phyloP scores from a whole-genome alignment of 257 asterid genomes.

The Mentha longifolia region DNA sequence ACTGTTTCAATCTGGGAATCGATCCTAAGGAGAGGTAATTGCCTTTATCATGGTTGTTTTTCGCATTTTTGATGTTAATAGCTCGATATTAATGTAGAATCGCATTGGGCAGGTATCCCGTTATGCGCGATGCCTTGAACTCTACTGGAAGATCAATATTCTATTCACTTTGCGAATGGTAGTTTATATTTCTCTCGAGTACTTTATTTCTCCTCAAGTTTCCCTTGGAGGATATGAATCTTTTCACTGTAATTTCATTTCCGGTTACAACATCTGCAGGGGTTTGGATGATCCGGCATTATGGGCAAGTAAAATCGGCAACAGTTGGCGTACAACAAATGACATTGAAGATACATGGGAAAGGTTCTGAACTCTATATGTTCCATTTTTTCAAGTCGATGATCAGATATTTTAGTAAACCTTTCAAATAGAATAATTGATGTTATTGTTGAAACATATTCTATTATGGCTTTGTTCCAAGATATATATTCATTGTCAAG shows the following conservation, averaged over 20 bases:
- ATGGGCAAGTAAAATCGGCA: conserved; percentile 89
- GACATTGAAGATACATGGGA: conserved; percentile 94
- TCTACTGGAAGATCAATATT: conserved; percentile 78
- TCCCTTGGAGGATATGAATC: not conserved
- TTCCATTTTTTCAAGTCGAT: not conserved
- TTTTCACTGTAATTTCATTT: conserved; percentile 6
- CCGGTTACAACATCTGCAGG: conserved; percentile 52
- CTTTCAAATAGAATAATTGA: not conserved
- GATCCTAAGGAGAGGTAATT: conserved; percentile 74
- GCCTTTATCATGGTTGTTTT: not conserved
- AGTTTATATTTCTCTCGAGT: conserved; percentile 5
- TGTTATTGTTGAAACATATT: not conserved
- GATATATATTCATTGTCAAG: no score
- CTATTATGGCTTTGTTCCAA: no score
- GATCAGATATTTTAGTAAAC: not conserved
- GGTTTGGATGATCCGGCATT: conserved; percentile 87
- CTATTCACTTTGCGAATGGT: conserved; percentile 97
- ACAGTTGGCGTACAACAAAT: conserved; percentile 95
- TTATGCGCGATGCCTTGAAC: conserved; percentile 95
- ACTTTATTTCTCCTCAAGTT: not conserved
- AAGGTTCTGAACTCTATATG: conserved; percentile 52
- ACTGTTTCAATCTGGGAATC: conserved; percentile 91
- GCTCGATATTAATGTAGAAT: conserved; percentile 15
- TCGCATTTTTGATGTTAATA: conserved; percentile 7
- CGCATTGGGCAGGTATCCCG: conserved; percentile 71